Conservation (phyloP, 768 basidiomycete genomes). For the Pleurotus pulmonarius region DNA sequence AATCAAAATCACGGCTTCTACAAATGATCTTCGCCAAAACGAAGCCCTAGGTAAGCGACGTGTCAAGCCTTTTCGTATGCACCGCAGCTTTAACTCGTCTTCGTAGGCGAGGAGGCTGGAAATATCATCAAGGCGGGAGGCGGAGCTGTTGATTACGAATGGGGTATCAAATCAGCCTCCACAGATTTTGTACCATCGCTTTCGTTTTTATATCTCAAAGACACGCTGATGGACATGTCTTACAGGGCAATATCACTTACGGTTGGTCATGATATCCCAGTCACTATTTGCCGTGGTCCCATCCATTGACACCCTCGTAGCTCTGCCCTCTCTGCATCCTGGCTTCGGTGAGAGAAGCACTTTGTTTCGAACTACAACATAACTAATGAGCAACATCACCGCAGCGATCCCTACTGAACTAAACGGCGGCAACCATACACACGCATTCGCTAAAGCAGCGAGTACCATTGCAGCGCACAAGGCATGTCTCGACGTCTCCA, state of each 20-base stretch:
- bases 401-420: constrained; percentile 71
- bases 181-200: constrained; percentile 71
- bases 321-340: constrained; percentile 69
- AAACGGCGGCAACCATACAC: constrained; percentile 78
- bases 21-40: constrained; percentile 66
- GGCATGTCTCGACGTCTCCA: constrained; percentile 63
- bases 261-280: constrained; percentile 33
- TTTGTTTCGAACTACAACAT: background rate
- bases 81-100: background rate
- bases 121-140: constrained; percentile 58
- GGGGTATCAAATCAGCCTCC: constrained; percentile 68
- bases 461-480: constrained; percentile 58
- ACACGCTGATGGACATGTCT: background rate
- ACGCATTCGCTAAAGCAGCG: constrained; percentile 61
- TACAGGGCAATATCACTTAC: constrained; percentile 72
- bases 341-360: constrained; percentile 51
- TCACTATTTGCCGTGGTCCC: background rate
- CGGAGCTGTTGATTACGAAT: constrained; percentile 59
- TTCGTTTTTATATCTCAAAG: background rate
- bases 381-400: background rate
- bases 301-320: constrained; percentile 19
- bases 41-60: constrained; percentile 45
- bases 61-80: background rate
- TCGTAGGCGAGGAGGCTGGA: constrained; percentile 60
- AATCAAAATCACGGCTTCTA: constrained; percentile 27